A percentile compares a stretch with the other conserved stretches of the same genome.
Evolutionary conservation across 1,284 basidiomycete genomes (phyloP).

Genomic region (Irpex lacteus): DNA sequence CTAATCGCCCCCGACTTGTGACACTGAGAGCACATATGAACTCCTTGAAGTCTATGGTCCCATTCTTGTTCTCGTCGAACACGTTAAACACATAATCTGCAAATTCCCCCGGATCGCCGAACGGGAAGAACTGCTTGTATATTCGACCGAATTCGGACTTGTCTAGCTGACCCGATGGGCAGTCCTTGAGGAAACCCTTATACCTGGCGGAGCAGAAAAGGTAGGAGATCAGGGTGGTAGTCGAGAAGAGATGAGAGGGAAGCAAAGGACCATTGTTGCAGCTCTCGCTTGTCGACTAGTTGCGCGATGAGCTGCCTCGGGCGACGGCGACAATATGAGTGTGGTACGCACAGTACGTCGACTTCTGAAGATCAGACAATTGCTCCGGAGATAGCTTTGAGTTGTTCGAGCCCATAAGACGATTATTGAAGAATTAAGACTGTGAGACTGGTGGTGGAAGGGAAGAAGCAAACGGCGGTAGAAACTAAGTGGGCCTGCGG

Average conservation of each 20-base stretch:
- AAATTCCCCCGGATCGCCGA: constrained; percentile 96
- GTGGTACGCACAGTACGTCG: constrained; percentile 87
- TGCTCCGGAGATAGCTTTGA: constrained; percentile 96
- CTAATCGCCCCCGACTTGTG: constrained; percentile 89
- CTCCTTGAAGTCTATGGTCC: constrained; percentile 97
- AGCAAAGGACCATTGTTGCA: constrained; percentile 87
- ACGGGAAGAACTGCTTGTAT: constrained; percentile 99
- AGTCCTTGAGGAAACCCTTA: constrained; percentile 99
- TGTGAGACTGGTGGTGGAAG: constrained; percentile 12
- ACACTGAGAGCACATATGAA: constrained; percentile 98
- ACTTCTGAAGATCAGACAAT: constrained; percentile 94
- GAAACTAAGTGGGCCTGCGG: background rate
- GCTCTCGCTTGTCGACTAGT: constrained; percentile 98
- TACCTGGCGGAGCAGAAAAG: constrained; percentile 60
- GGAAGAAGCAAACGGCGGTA: constrained; percentile 2
- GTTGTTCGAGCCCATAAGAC: constrained; percentile 91
- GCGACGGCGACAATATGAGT: constrained; percentile 9
- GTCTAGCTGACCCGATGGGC: constrained; percentile 95
- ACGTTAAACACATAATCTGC: constrained; percentile 99
- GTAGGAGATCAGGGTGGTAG: constrained; percentile 13
- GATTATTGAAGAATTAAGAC: constrained; percentile 12
- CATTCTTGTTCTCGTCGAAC: constrained; percentile 94
- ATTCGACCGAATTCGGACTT: constrained; percentile 96
- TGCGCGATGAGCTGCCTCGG: constrained; percentile 21
- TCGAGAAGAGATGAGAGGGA: constrained; percentile 15